Conservation (phyloP, 805 yeast species). For the Pichia exigua region DNA sequence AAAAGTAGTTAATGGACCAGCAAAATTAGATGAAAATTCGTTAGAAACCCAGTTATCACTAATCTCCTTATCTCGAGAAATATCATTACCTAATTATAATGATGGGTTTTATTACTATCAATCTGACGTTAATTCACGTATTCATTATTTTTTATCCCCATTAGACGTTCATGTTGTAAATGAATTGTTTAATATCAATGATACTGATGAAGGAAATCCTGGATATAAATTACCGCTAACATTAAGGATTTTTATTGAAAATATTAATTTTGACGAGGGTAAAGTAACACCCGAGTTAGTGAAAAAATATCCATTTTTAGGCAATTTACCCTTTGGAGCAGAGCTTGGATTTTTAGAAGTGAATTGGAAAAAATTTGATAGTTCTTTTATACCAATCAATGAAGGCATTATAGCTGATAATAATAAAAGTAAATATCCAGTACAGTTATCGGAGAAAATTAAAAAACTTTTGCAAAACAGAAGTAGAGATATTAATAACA, state of each 20-base stretch:
- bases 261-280: slow-evolving; percentile 52
- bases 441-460: slow-evolving; percentile 38
- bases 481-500: slow-evolving; percentile 39
- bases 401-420: not conserved
- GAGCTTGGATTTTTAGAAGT: slow-evolving; percentile 79
- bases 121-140: slow-evolving; percentile 52
- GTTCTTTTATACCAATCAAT: slow-evolving; percentile 4
- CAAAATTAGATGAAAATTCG: slow-evolving; percentile 19
- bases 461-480: slow-evolving; percentile 51
- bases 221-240: slow-evolving; percentile 59
- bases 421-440: slow-evolving; percentile 1
- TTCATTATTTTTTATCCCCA: slow-evolving; percentile 63
- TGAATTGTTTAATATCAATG: slow-evolving; percentile 2
- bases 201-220: slow-evolving; percentile 17
- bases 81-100: slow-evolving; percentile 14
- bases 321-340: slow-evolving; percentile 81
- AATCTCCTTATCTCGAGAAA: not conserved
- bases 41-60: slow-evolving; percentile 1
- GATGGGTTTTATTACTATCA: slow-evolving; percentile 70
- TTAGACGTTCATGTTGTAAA: slow-evolving; percentile 68
- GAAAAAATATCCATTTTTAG: slow-evolving; percentile 61
- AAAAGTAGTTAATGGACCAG: slow-evolving; percentile 17
- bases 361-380: slow-evolving; percentile 48
- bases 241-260: slow-evolving; percentile 50
- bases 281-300: slow-evolving; percentile 47